Evolutionary conservation across 257 asterid species (phyloP), one percentile per base, ranked within the genome.

Genomic region (Thymus mandschuricus): DNA sequence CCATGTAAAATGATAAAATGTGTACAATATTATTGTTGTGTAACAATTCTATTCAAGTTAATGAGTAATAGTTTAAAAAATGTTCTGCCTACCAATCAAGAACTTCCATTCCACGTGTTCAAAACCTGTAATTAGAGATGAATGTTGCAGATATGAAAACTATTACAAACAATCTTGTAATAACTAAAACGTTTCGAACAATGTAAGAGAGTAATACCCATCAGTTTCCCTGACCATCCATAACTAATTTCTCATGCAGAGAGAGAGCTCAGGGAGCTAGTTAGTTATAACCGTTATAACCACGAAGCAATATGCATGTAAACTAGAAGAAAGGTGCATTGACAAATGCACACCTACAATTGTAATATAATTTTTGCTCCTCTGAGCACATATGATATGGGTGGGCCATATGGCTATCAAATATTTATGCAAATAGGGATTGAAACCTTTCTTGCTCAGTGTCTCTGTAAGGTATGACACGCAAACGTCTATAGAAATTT

Each of bases 261-360:
- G 41, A 28, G 41, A 62, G 62, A 58, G 21, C 69, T 49, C 60
- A 28, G 27, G 30, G 38, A 52, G 49, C 64, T 52, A 64, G 15
- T 13, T 12, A 49, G 52, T 13, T 49, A 13, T 49, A 15, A 15
- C 21, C 27, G n/a, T n/a, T 4, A 12, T 5, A 49, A 4, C 13
- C 7, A 49, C 5, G 6, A 49, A 49, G 27, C 7, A 45, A 9
- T 9, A 45, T 45, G 13, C 27, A 4, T 49, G 54, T 12, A 13
- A 49, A 49, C 54, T 49, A 48, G 54, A 50, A 4, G 28, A 15
- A 51, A 2, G 57, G 10, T 15, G 15, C 2, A 50, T 50, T 50
- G 21, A 50, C 56, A n/a, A 50, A 13, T n/a, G 57, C 57, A 51
- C 1, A 30, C 21, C 30, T 51, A 51, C 57, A 51, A 15, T n/a